Percentiles rank a stretch among this genome's conserved stretches.
These are phyloP conservation scores for Penicillium sp. DNA, from an alignment of 2,329 filamentous ascomycete species.

Conservation along the genomic window DNA sequence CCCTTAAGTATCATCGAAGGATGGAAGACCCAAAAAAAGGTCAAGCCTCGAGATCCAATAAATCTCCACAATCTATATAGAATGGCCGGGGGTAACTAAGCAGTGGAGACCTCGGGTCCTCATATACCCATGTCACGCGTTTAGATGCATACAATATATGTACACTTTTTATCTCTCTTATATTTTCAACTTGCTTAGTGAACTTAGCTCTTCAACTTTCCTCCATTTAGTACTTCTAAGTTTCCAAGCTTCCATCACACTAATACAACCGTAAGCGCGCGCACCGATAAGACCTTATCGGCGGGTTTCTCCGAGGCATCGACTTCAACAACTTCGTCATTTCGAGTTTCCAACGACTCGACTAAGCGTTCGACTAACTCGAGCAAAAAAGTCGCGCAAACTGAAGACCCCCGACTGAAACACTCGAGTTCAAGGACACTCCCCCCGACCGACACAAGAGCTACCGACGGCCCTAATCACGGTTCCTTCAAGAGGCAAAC, in stretches of 20 bases:
- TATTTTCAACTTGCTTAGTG: background rate
- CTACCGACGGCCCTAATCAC: background rate
- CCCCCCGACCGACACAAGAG: background rate
- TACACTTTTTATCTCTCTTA: background rate
- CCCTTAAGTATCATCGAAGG: background rate
- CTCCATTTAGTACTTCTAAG: background rate
- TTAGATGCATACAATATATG: background rate
- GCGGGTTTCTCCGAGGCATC: constrained; percentile 19
- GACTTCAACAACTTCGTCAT: constrained; percentile 17
- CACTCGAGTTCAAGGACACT: background rate
- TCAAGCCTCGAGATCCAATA: background rate
- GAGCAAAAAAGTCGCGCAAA: background rate
- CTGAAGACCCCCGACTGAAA: background rate
- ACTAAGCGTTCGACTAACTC: background rate
- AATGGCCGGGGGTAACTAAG: background rate
- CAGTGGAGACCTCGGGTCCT: background rate
- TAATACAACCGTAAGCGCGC: background rate
- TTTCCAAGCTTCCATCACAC: background rate
- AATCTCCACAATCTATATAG: background rate
- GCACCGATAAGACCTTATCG: constrained; percentile 21
- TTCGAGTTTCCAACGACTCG: background rate
- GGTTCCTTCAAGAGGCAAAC: constrained; percentile 5
- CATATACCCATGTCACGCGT: background rate
- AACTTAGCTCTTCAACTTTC: background rate
- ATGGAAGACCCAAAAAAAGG: background rate